phyloP scores from a whole-genome alignment of 805 yeast genomes.

The Cyberlindnera euphorbiiphila region DNA sequence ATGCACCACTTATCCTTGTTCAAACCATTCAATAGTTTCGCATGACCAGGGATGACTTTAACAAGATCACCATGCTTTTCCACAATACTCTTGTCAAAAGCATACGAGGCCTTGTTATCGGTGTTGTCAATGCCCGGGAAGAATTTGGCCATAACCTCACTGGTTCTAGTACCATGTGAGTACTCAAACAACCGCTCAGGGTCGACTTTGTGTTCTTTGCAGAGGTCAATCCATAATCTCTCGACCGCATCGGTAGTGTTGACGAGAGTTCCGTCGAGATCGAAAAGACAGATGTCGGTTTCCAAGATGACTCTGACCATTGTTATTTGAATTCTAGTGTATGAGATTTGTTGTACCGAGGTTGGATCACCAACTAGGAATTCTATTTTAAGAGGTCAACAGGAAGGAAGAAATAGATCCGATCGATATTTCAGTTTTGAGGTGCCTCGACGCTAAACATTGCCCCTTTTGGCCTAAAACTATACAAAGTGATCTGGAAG shows the following conservation, averaged over 20 bases:
- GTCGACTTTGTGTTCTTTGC: conserved; percentile 64
- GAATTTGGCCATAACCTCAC: conserved; percentile 69
- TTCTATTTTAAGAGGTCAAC: no score
- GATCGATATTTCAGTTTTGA: no score
- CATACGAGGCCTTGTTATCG: conserved; percentile 62
- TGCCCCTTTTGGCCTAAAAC: no score
- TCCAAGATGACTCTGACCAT: conserved; percentile 20
- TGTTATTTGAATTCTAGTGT: neutral
- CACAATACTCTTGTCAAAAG: conserved; percentile 56
- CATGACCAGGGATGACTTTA: conserved; percentile 72
- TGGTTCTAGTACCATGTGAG: conserved; percentile 77
- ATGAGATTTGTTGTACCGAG: no score
- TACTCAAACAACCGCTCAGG: conserved; percentile 37
- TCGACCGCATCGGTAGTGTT: conserved; percentile 81
- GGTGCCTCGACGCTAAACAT: no score
- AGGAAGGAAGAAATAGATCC: no score
- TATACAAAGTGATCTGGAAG: no score
- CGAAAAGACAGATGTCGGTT: conserved; percentile 48
- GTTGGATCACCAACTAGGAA: no score
- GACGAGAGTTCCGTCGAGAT: conserved; percentile 84
- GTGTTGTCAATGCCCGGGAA: conserved; percentile 71
- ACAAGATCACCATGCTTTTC: conserved; percentile 70
- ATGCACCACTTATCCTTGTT: conserved; percentile 68
- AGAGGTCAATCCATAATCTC: conserved; percentile 76
- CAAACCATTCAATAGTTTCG: conserved; percentile 53